Evolutionary conservation across 2,329 filamentous ascomycete genomes (phyloP), one percentile per base, ranked within the genome.

Genomic region (Orbilia ellipsospora): DNA sequence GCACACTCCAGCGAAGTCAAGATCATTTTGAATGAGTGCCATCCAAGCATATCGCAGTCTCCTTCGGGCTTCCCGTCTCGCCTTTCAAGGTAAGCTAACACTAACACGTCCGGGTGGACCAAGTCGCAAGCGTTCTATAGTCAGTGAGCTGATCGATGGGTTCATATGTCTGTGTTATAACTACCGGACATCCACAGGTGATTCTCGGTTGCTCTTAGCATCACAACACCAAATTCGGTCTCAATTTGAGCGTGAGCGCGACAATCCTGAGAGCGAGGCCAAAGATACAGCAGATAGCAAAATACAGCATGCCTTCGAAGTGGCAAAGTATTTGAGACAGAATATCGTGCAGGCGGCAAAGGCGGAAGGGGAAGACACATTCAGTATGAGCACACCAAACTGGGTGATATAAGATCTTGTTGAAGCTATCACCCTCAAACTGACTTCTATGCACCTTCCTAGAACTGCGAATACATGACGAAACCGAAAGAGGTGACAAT

Each of bases 401-500:
- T 23, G 20, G 26, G 28, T 31, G 16, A n/a, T 48, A 48, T 48
- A 48, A 36, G 10, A 36, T 36, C 3, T 36, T 10, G 31, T 7
- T 36, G 31, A 10, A 36, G 31, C 31, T 13, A 48, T 48, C 16
- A n/a, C 13, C 44, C 7, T 6, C 20, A 1, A 6, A 23, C 52
- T 57, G 15, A 51, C 10, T 7, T 44, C 23, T n/a, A 2, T 20
- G n/a, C 26, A 15, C 70, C 48, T 61, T 60, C 64, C 66, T 60
- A 97, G 93, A 91, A 81, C 84, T 98, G 69, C 87, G 90, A 61
- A 97, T 99, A 83, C 95, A 98, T 82, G 88, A 96, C 76, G 85
- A 96, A 78, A 99, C 91, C 31, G 94, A 99, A 83, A 87, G 92
- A 78, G 93, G 95, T 64, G 92, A 98, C 83, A 99, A 99, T 81